These are phyloP conservation scores for Dinochytrium kinnereticum DNA, from an alignment of 371 early-diverging fungal species.

Conservation along the genomic window DNA sequence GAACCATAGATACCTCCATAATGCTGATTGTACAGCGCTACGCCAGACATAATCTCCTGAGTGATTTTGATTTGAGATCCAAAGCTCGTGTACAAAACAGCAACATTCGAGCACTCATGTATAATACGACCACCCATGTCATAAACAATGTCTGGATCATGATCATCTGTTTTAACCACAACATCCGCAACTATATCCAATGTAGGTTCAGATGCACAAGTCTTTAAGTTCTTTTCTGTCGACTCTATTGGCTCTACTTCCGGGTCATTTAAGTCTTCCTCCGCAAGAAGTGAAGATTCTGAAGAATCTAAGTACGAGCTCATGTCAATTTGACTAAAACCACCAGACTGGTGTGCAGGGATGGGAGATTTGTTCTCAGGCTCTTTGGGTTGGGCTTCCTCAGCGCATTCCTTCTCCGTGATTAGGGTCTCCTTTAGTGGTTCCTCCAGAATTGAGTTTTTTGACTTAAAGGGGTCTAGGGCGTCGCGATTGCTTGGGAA, in stretches of 20 bases:
- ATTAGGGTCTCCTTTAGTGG: neutral
- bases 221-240: neutral
- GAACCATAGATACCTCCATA: neutral
- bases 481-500: conserved; percentile 5
- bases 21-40: neutral
- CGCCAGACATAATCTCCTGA: neutral
- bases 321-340: neutral
- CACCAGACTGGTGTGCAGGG: too few species aligned
- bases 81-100: neutral
- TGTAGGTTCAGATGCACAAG: neutral
- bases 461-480: neutral
- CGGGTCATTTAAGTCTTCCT: neutral
- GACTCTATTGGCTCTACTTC: too few species aligned
- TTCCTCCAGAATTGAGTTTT: neutral
- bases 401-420: too few species aligned
- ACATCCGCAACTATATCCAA: neutral
- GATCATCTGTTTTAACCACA: neutral
- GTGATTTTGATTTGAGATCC: neutral
- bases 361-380: too few species aligned
- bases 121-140: neutral
- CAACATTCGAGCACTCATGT: neutral
- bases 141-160: neutral
- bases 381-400: too few species aligned
- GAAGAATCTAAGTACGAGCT: neutral
- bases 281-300: neutral